Evolutionary conservation across 2,329 filamentous ascomycete species (phyloP), one percentile per base, ranked within the genome.

Genomic region (Simplicillium aogashimaense): DNA sequence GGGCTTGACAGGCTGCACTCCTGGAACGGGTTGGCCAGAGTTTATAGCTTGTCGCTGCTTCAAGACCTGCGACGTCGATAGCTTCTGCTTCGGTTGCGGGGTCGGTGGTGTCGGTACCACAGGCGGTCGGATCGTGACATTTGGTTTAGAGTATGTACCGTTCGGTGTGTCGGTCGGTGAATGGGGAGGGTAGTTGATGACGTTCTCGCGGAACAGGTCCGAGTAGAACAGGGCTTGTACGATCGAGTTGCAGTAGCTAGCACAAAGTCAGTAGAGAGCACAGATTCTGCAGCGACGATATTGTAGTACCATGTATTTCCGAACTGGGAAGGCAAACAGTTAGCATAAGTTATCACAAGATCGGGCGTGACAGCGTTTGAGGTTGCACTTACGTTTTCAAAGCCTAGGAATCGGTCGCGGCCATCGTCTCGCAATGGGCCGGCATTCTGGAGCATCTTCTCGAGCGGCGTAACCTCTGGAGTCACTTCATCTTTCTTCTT

Each of bases 171-270:
- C 79, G 47, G 79, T 69, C 10, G 84, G 79, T 4, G 82, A 80
- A 45, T 78, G 72, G 29, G 77, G 73, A 4, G 92, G 90, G 55
- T 94, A 98, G 56, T 85, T 89, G 62, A 98, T 80, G 50, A 98
- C 87, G 55, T 90, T 80, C 67, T 95, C 83, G 64, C 92, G 86
- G 62, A 98, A 98, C 28, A 86, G 80, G 35, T 87, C 83, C 15
- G 90, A 95, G 67, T 94, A 95, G 66, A 94, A 98, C 43, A 98
- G 78, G 53, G 88, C 94, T 67, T 98, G 92, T 43, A 98, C 77
- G 54, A 98, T 95, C 12, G 92, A 98, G 64, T 98, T 98, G 68
- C 87, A 95, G 65, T 98, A 98, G 61, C 90, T 97, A 25, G 29
- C 8, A n/a, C 36, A 29, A 14, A 28, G 30, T 38, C 25, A 39